Percentiles rank a stretch among this genome's conserved stretches.
phyloP scores from a whole-genome alignment of 2,329 filamentous ascomycete genomes.

The Kalaharituber pfeilii region DNA sequence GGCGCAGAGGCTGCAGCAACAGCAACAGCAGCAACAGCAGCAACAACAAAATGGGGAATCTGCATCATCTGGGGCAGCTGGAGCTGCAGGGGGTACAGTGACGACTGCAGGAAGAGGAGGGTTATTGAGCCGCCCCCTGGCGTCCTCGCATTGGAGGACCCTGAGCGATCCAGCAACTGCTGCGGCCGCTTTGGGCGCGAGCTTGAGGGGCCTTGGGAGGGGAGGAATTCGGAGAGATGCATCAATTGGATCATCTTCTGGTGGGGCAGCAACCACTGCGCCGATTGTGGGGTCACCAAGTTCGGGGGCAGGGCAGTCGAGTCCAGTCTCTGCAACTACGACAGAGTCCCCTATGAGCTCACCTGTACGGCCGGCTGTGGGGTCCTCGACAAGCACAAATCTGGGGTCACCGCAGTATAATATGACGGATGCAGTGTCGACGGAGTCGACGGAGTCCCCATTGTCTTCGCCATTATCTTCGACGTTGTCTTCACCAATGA shows the following conservation, averaged over 20 bases:
- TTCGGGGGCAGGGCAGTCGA: no score
- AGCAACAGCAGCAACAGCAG: neutral
- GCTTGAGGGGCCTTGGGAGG: neutral
- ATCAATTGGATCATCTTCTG: neutral
- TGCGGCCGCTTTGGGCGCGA: neutral
- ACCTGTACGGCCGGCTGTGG: neutral
- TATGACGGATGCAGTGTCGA: no score
- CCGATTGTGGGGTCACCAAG: slow-evolving; percentile 12
- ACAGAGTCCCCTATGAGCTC: neutral
- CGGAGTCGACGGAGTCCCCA: neutral
- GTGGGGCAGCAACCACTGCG: neutral
- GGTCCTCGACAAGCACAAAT: neutral
- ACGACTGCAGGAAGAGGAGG: neutral
- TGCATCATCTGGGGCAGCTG: neutral
- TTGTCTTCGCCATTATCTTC: neutral
- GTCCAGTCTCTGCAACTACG: no score
- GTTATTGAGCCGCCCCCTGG: neutral
- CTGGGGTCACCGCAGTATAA: no score
- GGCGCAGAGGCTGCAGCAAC: neutral
- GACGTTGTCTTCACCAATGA: neutral
- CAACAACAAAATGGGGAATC: neutral
- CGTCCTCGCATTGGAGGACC: neutral
- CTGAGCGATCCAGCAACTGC: neutral
- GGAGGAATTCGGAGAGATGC: neutral
- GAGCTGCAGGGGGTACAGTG: neutral